Conservation (phyloP, 2,329 filamentous ascomycete species). For the Diaporthe humulicola region DNA sequence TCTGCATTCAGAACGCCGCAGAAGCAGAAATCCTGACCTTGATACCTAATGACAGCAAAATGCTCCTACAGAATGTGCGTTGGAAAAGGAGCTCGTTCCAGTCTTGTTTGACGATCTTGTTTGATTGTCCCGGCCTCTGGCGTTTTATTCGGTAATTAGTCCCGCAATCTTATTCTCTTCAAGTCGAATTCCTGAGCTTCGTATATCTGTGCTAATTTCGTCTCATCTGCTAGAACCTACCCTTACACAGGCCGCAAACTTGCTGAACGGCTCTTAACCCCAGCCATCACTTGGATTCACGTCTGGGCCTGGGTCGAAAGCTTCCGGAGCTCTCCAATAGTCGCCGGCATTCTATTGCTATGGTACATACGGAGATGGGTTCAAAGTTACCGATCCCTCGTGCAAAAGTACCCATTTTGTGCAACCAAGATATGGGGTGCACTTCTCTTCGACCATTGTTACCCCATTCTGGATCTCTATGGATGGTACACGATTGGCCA, state of each 20-base stretch:
- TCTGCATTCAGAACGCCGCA: slow-evolving; percentile 14
- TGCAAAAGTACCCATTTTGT: neutral
- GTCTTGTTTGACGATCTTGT: neutral
- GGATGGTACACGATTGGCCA: neutral
- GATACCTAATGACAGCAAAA: neutral
- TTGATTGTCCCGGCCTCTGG: slow-evolving; percentile 1
- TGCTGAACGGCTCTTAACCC: neutral
- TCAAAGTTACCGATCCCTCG: neutral
- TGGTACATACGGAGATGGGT: neutral
- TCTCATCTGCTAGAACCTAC: neutral
- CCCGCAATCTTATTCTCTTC: too few species aligned
- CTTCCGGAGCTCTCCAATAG: neutral
- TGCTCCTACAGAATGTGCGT: slow-evolving; percentile 20
- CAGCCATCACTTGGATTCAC: neutral
- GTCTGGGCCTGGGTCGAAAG: neutral
- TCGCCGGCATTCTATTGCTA: neutral
- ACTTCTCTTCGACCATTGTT: slow-evolving; percentile 20
- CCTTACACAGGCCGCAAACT: slow-evolving; percentile 17
- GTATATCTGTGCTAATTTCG: neutral
- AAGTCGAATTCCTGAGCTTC: neutral
- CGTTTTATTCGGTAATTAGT: neutral
- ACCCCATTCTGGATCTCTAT: neutral
- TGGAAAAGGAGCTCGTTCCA: slow-evolving; percentile 27
- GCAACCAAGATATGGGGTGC: slow-evolving; percentile 10
- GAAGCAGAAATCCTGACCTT: slow-evolving; percentile 20